Evolutionary conservation across 23 red algal genomes (phyloP), one percentile per base, ranked within the genome.

Genomic region (Agarophyton chilense): DNA sequence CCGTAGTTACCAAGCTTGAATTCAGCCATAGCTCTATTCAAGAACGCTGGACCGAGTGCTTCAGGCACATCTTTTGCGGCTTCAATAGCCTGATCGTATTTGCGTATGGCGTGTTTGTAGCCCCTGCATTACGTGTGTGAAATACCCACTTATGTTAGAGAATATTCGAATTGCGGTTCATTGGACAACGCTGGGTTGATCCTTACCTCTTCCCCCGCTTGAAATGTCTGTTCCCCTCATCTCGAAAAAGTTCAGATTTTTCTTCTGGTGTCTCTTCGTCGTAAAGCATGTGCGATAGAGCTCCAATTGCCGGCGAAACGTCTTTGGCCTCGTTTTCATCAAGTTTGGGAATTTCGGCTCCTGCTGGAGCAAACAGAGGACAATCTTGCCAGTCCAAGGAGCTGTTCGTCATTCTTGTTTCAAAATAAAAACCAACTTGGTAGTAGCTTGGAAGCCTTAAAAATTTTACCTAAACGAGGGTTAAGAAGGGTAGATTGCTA

Each of bases 181-280:
- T 24, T 24, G 19, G 10, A 42, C 8, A 22, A 17, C 26, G 7
- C 5, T 19, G 19, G 41, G 32, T 36, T 26, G 8, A 50, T 45
- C 24, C 58, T 68, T 67, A 84, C 80, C 54, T 44, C 9, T 76
- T 57, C 24, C 70, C 83, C 21, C 31, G 66, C 70, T 88, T 88
- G 60, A 93, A 93, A 26, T 72, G 46, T 32, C 51, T 42, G 45
- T 93, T 93, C 0, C 90, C 90, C 63, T 93, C 39, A 33, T 93
- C 79, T n/a, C 90, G 79, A 33, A 93, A 72, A 18, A 72, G 46
- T 53, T 93, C 90, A 16, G 77, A 68, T 28, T 26, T 35, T 40
- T 93, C 90, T 70, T 75, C 61, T 9, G 90, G 52, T 17, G 80
- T 71, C 43, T 93, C 90, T 67, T 93, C 79, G 62, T 93, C 90